Evolutionary conservation across 176 grass and related monocot species (phyloP).

Genomic region (Poa annua): DNA sequence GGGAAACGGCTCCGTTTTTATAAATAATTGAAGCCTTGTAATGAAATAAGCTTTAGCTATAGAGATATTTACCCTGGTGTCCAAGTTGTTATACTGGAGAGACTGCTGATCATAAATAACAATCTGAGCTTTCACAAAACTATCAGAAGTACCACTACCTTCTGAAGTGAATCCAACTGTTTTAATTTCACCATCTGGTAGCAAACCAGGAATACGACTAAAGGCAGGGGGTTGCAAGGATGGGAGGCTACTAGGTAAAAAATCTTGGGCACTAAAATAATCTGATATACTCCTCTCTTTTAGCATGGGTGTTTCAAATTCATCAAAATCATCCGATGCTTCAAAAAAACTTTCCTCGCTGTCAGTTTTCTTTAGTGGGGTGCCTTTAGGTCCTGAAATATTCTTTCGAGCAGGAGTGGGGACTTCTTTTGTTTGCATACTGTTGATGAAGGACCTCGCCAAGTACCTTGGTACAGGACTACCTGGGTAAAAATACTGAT

Average conservation of each 20-base stretch:
- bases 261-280: constrained; percentile 62
- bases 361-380: constrained; percentile 66
- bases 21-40: constrained; percentile 27
- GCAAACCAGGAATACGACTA: constrained; percentile 78
- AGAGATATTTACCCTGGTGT: constrained; percentile 78
- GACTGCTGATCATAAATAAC: constrained; percentile 89
- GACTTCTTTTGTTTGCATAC: constrained; percentile 50
- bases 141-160: constrained; percentile 57
- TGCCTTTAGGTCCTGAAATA: constrained; percentile 43
- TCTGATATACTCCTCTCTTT: constrained; percentile 58
- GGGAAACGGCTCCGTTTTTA: constrained; percentile 31
- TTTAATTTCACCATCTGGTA: constrained; percentile 71
- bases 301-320: constrained; percentile 64
- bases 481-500: constrained; percentile 68
- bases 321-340: constrained; percentile 89
- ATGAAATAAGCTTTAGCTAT: background rate
- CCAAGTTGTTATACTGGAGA: constrained; percentile 82
- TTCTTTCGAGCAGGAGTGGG: constrained; percentile 45
- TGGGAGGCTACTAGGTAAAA: constrained; percentile 54
- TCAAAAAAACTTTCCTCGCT: constrained; percentile 92
- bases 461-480: constrained; percentile 67
- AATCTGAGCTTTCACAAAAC: constrained; percentile 98
- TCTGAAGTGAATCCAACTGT: constrained; percentile 50
- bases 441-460: constrained; percentile 90
- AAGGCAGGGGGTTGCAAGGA: constrained; percentile 72